These are phyloP conservation scores for Polyplosphaeria fusca DNA, from an alignment of 495 filamentous ascomycete genomes.

Conservation along the genomic window DNA sequence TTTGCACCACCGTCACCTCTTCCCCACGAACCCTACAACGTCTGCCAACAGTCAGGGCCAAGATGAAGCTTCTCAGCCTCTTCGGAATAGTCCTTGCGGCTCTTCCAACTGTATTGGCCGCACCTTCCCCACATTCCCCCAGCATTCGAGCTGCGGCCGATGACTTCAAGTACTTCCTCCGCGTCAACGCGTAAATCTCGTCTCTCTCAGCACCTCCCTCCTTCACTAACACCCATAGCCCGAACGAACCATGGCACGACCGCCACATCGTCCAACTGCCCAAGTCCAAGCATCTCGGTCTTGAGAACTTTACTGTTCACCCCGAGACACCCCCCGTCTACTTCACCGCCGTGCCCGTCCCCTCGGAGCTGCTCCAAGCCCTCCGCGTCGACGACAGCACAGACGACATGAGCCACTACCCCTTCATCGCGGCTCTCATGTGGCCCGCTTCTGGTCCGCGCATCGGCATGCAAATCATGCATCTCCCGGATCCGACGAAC, in stretches of 20 bases:
- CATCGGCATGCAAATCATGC: background rate
- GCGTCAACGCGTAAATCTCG: background rate
- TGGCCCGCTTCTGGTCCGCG: background rate
- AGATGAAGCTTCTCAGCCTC: background rate
- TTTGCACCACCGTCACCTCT: background rate
- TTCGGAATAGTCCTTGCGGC: background rate
- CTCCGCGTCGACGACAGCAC: background rate
- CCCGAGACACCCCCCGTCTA: slow-evolving; percentile 6
- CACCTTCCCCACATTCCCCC: background rate
- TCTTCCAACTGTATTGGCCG: background rate
- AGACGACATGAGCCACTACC: background rate
- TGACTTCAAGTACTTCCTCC: background rate
- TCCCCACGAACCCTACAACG: background rate
- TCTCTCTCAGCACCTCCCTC: background rate
- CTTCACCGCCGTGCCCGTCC: background rate
- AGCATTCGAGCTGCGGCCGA: background rate
- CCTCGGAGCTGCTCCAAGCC: background rate
- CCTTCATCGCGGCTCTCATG: background rate
- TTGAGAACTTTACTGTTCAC: slow-evolving; percentile 21
- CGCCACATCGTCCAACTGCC: slow-evolving; percentile 9
- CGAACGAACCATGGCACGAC: background rate
- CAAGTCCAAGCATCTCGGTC: background rate
- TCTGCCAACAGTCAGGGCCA: background rate
- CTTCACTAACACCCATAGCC: slow-evolving; percentile 5
- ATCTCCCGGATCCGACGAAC: background rate